phyloP scores from a whole-genome alignment of 1,284 basidiomycete species.

The Melanopsichium pennsylvanicum region DNA sequence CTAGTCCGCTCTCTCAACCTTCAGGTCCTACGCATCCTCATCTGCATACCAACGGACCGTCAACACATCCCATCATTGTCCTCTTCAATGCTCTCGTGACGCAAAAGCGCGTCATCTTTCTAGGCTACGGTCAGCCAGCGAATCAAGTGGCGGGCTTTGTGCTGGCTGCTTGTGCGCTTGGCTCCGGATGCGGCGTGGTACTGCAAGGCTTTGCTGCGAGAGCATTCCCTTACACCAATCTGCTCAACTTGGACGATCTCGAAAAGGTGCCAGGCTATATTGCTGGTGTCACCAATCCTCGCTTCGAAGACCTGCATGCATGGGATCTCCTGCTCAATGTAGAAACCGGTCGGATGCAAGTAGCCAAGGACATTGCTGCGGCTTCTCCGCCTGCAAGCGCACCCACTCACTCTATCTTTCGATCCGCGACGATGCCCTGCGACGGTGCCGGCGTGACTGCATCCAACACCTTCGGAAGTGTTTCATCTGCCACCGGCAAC shows the following conservation, averaged over 20 bases:
- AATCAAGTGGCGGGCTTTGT: constrained; percentile 88
- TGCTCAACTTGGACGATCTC: constrained; percentile 87
- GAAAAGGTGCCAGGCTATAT: constrained; percentile 88
- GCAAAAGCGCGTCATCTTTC: constrained; percentile 89
- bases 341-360: constrained; percentile 81
- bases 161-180: constrained; percentile 88
- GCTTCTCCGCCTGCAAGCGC: constrained; percentile 32
- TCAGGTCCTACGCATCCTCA: constrained; percentile 85
- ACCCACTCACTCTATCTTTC: constrained; percentile 9
- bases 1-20: constrained; percentile 69
- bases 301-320: constrained; percentile 82
- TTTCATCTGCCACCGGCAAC: constrained; percentile 12
- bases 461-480: constrained; percentile 17
- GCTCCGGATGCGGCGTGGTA: constrained; percentile 84
- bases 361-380: constrained; percentile 80
- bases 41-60: constrained; percentile 86
- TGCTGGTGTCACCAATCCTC: constrained; percentile 94
- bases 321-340: constrained; percentile 96
- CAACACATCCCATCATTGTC: constrained; percentile 90
- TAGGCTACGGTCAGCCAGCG: constrained; percentile 79
- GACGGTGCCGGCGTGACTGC: constrained; percentile 18
- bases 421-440: constrained; percentile 57
- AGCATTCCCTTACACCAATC: constrained; percentile 91
- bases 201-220: constrained; percentile 81
- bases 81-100: constrained; percentile 94